Evolutionary conservation across 805 yeast genomes (phyloP).

Genomic region (Starmerella powellii): DNA sequence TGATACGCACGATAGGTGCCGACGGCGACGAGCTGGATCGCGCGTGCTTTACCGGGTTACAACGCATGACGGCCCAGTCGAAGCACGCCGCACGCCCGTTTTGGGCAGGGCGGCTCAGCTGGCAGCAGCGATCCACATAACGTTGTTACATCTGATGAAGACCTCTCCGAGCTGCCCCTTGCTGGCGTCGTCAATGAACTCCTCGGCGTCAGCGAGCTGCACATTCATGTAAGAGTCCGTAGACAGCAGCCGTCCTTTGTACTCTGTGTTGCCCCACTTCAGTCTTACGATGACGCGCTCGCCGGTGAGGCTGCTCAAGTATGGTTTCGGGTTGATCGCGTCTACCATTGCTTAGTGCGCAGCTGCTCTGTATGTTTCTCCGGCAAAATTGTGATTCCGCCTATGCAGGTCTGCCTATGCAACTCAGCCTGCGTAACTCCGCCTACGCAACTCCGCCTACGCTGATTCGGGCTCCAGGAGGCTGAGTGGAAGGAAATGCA

Average conservation of each 20-base stretch:
- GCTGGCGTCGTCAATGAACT: conserved; percentile 29
- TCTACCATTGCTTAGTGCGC: background rate
- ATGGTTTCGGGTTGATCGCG: conserved; percentile 29
- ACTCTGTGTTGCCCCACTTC: conserved; percentile 85
- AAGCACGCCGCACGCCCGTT: no score
- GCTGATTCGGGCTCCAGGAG: no score
- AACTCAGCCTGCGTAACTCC: no score
- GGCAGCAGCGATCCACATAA: conserved; percentile 48
- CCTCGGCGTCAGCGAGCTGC: conserved; percentile 29
- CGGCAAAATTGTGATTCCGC: no score
- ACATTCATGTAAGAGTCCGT: conserved; percentile 90
- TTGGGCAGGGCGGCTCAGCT: background rate
- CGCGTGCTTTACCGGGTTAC: no score
- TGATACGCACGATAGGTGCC: no score
- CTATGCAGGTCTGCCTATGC: no score
- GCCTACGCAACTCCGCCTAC: no score
- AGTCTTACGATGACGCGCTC: conserved; percentile 62
- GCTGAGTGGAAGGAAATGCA: no score
- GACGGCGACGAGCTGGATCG: no score
- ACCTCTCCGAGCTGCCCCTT: conserved; percentile 58
- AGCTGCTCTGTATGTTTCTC: no score
- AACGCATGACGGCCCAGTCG: no score
- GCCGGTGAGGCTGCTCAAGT: conserved; percentile 60
- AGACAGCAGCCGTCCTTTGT: conserved; percentile 62
- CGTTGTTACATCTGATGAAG: conserved; percentile 82